Evolutionary conservation across 2,329 filamentous ascomycete genomes (phyloP), one percentile per base, ranked within the genome.

Genomic region (Pseudocercospora musae): DNA sequence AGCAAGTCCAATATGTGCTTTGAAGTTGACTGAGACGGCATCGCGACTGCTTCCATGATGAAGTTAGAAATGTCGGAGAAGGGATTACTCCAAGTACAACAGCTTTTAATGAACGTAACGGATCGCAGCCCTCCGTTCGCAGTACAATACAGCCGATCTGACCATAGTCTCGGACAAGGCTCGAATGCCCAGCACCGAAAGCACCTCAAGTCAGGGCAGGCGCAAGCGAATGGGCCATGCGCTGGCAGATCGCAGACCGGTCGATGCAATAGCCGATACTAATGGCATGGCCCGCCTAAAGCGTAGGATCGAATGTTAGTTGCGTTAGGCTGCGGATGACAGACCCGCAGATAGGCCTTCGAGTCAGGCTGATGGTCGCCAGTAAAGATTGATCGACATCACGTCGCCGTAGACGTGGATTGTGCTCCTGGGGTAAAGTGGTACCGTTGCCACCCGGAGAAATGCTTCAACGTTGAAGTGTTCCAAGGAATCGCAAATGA

Each of bases 1-100:
- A 67, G 58, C 8, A 67, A 49, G 15, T 67, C 65, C 13, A 67
- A 37, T 27, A 67, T 62, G 33, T 63, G 60, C 48, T 31, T 53
- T 8, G 63, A 56, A 18, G 27, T 15, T 53, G 54, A 23, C 23
- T 23, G 40, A 20, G 52, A 25, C 1, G 59, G 46, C 25, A 56
- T 25, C 27, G 21, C 25, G 49, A 29, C 23, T 29, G 49, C n/a
- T 25, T 20, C 42, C 11, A 49, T 29, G n/a, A 4, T 48, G 29
- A 49, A 57, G 40, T 20, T 15, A 23, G n/a, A 25, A 9, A 15
- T 29, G 6, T 33, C 42, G 13, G 10, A 11, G 44, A 13, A 48
- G n/a, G 7, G 18, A 15, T 23, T 20, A 8, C 2, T 13, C 13
- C 13, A 23, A 13, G 3, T 1, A 23, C 42, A 25, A 11, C 20